phyloP scores from a whole-genome alignment of 2,329 filamentous ascomycete genomes.

The Madurella fahalii region DNA sequence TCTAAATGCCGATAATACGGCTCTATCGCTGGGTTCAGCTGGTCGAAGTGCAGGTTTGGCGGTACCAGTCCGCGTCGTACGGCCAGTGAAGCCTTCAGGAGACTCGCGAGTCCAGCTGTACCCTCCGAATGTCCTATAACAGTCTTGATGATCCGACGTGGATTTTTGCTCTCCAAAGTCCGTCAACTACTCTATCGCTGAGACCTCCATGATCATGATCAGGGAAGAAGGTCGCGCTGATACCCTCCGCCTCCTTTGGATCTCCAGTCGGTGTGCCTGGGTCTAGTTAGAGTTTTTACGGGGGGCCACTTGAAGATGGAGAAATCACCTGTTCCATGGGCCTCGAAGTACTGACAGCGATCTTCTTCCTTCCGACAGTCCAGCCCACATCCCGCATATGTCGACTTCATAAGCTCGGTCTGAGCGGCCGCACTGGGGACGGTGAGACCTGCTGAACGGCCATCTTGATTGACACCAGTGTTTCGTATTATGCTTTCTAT shows the following conservation, averaged over 20 bases:
- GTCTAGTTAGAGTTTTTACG: too few relatives aligned
- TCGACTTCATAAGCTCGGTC: slow-evolving; percentile 39
- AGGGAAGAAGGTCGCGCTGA: slow-evolving; percentile 39
- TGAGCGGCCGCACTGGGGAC: slow-evolving; percentile 48
- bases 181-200: too few relatives aligned
- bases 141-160: slow-evolving; percentile 43
- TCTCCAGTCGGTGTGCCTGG: slow-evolving; percentile 33
- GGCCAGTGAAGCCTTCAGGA: slow-evolving; percentile 42
- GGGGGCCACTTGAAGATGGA: too few relatives aligned
- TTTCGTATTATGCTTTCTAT: slow-evolving; percentile 47
- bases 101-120: slow-evolving; percentile 44
- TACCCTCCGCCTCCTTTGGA: slow-evolving; percentile 41
- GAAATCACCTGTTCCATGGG: slow-evolving; percentile 36
- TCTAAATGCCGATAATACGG: slow-evolving; percentile 33
- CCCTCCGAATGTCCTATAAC: slow-evolving; percentile 49
- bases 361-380: slow-evolving; percentile 32
- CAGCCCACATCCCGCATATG: slow-evolving; percentile 42
- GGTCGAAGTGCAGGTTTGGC: slow-evolving; percentile 41
- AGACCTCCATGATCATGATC: neutral
- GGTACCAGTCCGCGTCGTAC: slow-evolving; percentile 39
- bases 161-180: slow-evolving; percentile 23
- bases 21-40: slow-evolving; percentile 39
- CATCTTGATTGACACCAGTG: slow-evolving; percentile 48
- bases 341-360: slow-evolving; percentile 45
- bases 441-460: slow-evolving; percentile 49